Evolutionary conservation across 805 yeast species (phyloP).

Genomic region (Lipomyces kockii): DNA sequence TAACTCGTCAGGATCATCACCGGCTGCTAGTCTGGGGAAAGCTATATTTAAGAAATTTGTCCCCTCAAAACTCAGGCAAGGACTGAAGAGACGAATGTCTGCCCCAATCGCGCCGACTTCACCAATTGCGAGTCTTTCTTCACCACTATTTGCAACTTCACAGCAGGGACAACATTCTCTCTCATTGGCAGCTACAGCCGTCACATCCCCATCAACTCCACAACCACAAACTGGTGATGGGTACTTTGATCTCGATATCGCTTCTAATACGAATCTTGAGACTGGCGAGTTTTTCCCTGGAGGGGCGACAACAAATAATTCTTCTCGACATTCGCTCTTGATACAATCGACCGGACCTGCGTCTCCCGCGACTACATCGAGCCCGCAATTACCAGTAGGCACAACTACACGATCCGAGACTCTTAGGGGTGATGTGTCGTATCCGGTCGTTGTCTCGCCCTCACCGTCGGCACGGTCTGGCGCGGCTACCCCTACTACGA

Average conservation of each 20-base stretch:
- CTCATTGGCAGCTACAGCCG: not conserved
- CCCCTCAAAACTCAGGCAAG: slow-evolving; percentile 28
- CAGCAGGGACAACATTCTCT: not conserved
- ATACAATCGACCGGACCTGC: not conserved
- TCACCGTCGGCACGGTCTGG: not conserved
- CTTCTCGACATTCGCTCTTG: slow-evolving; percentile 14
- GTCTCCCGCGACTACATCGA: not conserved
- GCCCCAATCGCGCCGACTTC: slow-evolving; percentile 24
- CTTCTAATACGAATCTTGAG: slow-evolving; percentile 29
- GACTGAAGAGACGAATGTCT: slow-evolving; percentile 31
- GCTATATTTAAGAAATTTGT: slow-evolving; percentile 31
- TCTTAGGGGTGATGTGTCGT: not conserved
- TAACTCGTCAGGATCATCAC: slow-evolving; percentile 16
- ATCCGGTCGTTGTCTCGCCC: not conserved
- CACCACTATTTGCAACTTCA: slow-evolving; percentile 2
- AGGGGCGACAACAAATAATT: not conserved
- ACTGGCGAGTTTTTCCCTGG: slow-evolving; percentile 12
- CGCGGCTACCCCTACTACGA: not conserved
- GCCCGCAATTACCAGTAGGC: not conserved
- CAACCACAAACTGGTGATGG: slow-evolving; percentile 10
- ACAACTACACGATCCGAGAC: not conserved
- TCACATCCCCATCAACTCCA: slow-evolving; percentile 4
- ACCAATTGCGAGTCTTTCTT: not conserved
- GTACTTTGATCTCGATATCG: slow-evolving; percentile 28
- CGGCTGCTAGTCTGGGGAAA: slow-evolving; percentile 20